phyloP scores from a whole-genome alignment of 2,329 filamentous ascomycete species.

The Ophiostoma tasmaniense region DNA sequence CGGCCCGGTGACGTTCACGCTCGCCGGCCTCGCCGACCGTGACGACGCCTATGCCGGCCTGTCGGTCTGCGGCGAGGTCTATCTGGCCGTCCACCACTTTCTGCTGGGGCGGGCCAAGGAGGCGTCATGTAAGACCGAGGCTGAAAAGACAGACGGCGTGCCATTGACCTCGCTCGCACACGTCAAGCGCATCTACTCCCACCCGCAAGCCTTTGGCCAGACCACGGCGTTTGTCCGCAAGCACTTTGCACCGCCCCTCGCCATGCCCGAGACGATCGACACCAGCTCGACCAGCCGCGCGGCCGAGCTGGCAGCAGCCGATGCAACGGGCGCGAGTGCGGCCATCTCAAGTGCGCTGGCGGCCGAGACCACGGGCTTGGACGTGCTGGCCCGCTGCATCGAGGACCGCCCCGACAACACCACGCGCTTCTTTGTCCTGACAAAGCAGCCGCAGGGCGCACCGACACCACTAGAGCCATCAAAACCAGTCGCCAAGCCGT shows the following conservation, averaged over 20 bases:
- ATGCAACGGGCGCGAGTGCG: conserved; percentile 52
- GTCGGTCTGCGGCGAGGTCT: conserved; percentile 72
- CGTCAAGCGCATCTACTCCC: conserved; percentile 74
- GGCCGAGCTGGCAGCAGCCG: conserved; percentile 63
- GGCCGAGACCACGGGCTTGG: conserved; percentile 57
- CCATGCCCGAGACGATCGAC: conserved; percentile 62
- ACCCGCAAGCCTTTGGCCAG: conserved; percentile 83
- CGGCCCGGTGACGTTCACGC: conserved; percentile 80
- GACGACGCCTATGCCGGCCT: conserved; percentile 56
- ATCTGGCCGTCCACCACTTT: conserved; percentile 82
- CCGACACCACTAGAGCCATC: background rate
- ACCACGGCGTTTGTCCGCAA: conserved; percentile 66
- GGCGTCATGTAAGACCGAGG: no score
- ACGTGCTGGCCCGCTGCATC: conserved; percentile 60
- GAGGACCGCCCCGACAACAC: conserved; percentile 68
- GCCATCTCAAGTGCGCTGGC: conserved; percentile 74
- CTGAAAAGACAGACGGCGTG: conserved; percentile 10
- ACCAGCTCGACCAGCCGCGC: conserved; percentile 78
- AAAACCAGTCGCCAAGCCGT: background rate
- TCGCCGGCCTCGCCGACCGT: conserved; percentile 80
- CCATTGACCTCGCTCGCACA: conserved; percentile 47
- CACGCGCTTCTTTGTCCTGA: conserved; percentile 68
- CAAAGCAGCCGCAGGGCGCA: background rate
- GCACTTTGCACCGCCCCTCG: conserved; percentile 38
- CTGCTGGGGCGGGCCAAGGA: conserved; percentile 51